Conservation (phyloP, 2,329 filamentous ascomycete species). For the Botrytis aclada region DNA sequence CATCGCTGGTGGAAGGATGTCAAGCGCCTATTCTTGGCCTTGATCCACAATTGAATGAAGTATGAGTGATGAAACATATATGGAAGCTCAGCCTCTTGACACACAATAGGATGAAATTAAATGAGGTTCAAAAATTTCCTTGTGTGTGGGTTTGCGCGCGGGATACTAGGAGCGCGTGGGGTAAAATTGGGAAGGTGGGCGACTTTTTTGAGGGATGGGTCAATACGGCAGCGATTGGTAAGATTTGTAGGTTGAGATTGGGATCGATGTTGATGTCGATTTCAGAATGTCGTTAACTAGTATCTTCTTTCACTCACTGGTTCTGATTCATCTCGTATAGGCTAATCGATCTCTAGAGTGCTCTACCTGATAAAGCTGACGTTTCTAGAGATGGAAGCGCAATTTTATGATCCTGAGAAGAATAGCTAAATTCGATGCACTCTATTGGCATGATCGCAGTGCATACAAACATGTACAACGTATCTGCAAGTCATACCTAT, state of each 20-base stretch:
- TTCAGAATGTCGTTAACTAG: no score
- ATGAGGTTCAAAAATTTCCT: not conserved
- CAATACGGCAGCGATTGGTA: not conserved
- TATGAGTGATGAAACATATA: not conserved
- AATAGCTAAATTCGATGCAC: not conserved
- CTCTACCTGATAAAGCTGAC: not conserved
- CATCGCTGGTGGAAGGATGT: not conserved
- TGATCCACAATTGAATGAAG: not conserved
- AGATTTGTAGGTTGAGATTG: not conserved
- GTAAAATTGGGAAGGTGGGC: not conserved
- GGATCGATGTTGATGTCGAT: not conserved
- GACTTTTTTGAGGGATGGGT: not conserved
- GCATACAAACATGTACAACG: not conserved
- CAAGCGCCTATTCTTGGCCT: not conserved
- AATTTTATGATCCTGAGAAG: not conserved
- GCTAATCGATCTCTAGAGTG: not conserved
- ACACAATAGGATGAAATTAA: not conserved
- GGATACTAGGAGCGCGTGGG: not conserved
- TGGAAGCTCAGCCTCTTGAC: not conserved
- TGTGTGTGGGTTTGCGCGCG: not conserved
- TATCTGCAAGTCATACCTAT: constrained; percentile 4
- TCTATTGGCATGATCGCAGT: constrained; percentile 6
- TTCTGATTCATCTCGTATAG: not conserved
- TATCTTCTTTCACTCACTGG: not conserved
- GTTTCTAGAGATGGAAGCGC: not conserved